These are phyloP conservation scores for Pyrenochaeta sp. DNA, from an alignment of 2,329 filamentous ascomycete species.

Conservation along the genomic window DNA sequence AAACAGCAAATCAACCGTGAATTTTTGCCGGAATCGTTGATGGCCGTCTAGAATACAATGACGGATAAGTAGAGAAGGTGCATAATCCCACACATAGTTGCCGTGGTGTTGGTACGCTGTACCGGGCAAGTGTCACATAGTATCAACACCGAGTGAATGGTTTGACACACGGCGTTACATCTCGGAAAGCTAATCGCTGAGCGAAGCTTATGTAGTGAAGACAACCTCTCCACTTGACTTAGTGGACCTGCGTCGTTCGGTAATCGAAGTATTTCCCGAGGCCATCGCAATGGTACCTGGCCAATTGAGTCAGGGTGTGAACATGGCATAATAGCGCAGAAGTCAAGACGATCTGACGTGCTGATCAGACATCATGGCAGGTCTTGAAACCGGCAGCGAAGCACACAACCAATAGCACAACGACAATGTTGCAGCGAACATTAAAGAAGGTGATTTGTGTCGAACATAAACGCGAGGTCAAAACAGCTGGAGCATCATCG, in stretches of 20 bases:
- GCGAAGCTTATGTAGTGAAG: background rate
- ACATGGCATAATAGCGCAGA: background rate
- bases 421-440: background rate
- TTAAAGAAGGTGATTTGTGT: background rate
- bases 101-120: background rate
- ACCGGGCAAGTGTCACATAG: background rate
- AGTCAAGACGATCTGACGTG: conserved; percentile 1
- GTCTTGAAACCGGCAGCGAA: background rate
- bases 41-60: background rate
- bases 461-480: background rate
- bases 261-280: background rate
- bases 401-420: background rate
- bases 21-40: background rate
- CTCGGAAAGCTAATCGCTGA: background rate
- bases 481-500: background rate
- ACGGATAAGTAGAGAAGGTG: background rate
- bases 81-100: background rate
- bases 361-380: conserved; percentile 10
- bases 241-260: background rate
- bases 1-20: background rate
- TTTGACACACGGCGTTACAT: background rate
- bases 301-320: background rate
- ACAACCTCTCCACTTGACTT: background rate
- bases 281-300: background rate
- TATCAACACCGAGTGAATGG: background rate